phyloP scores from a whole-genome alignment of 2,329 filamentous ascomycete species.

The Pezicula rhizophila region DNA sequence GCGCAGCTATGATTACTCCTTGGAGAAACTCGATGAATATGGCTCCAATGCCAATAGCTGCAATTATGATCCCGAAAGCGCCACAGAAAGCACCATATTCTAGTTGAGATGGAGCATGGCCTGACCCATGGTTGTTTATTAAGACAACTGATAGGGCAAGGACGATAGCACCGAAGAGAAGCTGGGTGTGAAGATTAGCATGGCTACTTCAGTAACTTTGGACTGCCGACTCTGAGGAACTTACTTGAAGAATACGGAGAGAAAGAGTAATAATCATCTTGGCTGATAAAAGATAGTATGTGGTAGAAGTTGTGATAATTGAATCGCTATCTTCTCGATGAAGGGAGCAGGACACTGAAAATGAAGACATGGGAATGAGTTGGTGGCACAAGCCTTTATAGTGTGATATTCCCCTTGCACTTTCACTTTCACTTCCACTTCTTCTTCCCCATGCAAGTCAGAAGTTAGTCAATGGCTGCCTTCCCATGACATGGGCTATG shows the following conservation, averaged over 20 bases:
- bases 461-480: no score
- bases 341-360: no score
- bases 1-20: conserved; percentile 15
- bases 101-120: conserved; percentile 11
- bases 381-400: no score
- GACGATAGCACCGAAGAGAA: conserved; percentile 19
- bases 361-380: no score
- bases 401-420: no score
- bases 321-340: no score
- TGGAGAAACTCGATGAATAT: conserved; percentile 18
- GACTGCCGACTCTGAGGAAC: neutral
- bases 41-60: conserved; percentile 14
- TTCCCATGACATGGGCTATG: no score
- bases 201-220: no score
- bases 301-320: no score
- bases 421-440: no score
- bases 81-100: conserved; percentile 23
- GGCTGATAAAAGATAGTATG: neutral
- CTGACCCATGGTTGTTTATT: conserved; percentile 17
- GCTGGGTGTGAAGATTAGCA: conserved; percentile 2
- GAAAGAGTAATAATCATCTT: neutral
- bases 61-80: conserved; percentile 15
- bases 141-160: conserved; percentile 19
- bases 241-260: neutral
- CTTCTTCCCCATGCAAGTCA: no score